Conservation (phyloP, 306 rosid species). For the Cicer yamashitae region DNA sequence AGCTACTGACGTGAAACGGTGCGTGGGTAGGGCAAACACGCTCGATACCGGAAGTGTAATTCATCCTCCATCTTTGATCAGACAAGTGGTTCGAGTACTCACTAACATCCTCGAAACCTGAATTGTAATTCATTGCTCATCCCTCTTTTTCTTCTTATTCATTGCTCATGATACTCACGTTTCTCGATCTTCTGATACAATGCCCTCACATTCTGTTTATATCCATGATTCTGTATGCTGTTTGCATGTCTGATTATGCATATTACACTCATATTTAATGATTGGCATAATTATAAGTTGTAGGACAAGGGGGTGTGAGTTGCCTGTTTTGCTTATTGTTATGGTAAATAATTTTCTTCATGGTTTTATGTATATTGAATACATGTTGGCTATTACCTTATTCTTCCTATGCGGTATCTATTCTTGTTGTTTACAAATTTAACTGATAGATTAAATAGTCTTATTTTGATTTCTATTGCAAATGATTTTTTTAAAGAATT, state of each 20-base stretch:
- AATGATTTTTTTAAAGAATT: too few species aligned
- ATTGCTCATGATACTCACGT: neutral
- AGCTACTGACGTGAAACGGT: neutral
- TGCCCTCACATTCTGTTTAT: conserved; percentile 77
- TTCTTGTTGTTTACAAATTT: neutral
- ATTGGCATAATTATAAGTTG: conserved; percentile 34
- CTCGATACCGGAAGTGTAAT: conserved; percentile 47
- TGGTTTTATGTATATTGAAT: neutral
- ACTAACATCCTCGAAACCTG: conserved; percentile 82
- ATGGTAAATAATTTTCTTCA: neutral
- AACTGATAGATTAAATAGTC: neutral
- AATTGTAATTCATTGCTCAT: conserved; percentile 53
- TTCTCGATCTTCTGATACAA: conserved; percentile 40
- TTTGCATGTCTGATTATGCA: conserved; percentile 24
- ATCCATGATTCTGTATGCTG: neutral
- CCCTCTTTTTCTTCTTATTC: neutral
- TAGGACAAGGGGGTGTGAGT: conserved; percentile 23
- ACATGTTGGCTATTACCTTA: conserved; percentile 30
- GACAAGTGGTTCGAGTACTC: too few species aligned
- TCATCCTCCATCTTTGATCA: too few species aligned
- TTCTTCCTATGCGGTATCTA: conserved; percentile 13
- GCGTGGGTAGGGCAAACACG: conserved; percentile 10
- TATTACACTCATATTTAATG: neutral
- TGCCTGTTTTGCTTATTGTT: conserved; percentile 15
- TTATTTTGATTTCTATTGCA: too few species aligned